Percentiles rank a stretch among this genome's conserved stretches.
These are phyloP conservation scores for Triticum timopheevii DNA, from an alignment of 176 grass and related monocot genomes.

Conservation along the genomic window DNA sequence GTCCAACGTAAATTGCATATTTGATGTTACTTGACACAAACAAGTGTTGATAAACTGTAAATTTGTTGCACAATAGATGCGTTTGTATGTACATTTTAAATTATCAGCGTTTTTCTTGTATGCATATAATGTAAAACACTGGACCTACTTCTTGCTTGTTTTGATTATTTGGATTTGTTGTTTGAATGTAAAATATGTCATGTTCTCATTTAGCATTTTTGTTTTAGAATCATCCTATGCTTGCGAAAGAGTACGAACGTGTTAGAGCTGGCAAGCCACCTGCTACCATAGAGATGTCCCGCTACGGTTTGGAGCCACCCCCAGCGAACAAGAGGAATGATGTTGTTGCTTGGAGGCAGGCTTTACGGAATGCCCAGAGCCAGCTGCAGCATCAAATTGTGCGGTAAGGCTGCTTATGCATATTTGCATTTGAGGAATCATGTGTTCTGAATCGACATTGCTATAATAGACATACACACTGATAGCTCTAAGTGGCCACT, in stretches of 20 bases:
- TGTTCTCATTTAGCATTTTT: slow-evolving; percentile 26
- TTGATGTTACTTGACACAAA: not conserved
- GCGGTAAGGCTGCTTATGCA: slow-evolving; percentile 46
- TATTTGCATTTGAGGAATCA: slow-evolving; percentile 20
- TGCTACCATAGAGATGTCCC: slow-evolving; percentile 89
- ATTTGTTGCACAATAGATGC: not conserved
- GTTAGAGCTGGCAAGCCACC: slow-evolving; percentile 94
- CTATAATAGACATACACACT: not conserved
- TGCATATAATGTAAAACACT: not conserved
- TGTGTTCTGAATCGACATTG: not conserved
- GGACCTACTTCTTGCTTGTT: not conserved
- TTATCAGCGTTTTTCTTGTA: not conserved
- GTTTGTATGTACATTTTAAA: not conserved
- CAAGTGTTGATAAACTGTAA: not conserved
- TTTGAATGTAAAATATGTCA: not conserved
- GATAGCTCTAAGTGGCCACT: not conserved
- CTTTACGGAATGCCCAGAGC: slow-evolving; percentile 80
- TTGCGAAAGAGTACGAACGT: slow-evolving; percentile 93
- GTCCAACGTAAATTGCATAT: not conserved
- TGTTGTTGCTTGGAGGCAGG: slow-evolving; percentile 83
- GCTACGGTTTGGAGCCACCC: slow-evolving; percentile 91
- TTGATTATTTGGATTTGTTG: slow-evolving; percentile 9
- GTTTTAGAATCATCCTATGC: slow-evolving; percentile 91
- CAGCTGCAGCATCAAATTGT: slow-evolving; percentile 92
- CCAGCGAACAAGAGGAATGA: slow-evolving; percentile 82